Conservation (phyloP, 2,329 filamentous ascomycete genomes). For the Leptoxyphium fumago region DNA sequence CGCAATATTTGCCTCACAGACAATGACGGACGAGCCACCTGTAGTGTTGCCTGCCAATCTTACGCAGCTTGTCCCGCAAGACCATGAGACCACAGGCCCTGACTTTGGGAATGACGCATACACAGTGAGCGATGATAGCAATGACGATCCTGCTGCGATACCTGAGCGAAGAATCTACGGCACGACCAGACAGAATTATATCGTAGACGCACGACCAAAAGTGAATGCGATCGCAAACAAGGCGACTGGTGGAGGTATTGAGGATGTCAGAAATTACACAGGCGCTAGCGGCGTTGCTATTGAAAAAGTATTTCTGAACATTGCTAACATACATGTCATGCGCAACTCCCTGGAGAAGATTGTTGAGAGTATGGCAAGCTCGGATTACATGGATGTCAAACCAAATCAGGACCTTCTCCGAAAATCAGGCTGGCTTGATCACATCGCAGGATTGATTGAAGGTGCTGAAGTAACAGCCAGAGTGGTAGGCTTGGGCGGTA, state of each 20-base stretch:
- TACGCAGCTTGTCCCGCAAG: neutral
- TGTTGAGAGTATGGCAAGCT: constrained; percentile 79
- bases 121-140: constrained; percentile 6
- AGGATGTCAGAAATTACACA: constrained; percentile 96
- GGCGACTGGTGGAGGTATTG: constrained; percentile 79
- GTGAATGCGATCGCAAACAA: constrained; percentile 94
- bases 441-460: constrained; percentile 71
- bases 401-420: constrained; percentile 68
- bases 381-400: constrained; percentile 68
- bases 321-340: constrained; percentile 99
- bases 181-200: constrained; percentile 83
- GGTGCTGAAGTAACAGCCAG: constrained; percentile 73
- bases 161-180: constrained; percentile 51
- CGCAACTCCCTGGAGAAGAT: constrained; percentile 77
- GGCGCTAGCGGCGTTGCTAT: constrained; percentile 47
- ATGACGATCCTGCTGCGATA: constrained; percentile 5
- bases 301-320: constrained; percentile 74
- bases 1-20: constrained; percentile 67
- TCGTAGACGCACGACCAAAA: constrained; percentile 86
- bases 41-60: neutral
- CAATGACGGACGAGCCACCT: constrained; percentile 1
- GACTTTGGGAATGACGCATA: constrained; percentile 1
- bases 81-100: neutral
- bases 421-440: constrained; percentile 81
- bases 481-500: constrained; percentile 81